phyloP scores from a whole-genome alignment of 139 green algal species.

The Micromonas pusilla region DNA sequence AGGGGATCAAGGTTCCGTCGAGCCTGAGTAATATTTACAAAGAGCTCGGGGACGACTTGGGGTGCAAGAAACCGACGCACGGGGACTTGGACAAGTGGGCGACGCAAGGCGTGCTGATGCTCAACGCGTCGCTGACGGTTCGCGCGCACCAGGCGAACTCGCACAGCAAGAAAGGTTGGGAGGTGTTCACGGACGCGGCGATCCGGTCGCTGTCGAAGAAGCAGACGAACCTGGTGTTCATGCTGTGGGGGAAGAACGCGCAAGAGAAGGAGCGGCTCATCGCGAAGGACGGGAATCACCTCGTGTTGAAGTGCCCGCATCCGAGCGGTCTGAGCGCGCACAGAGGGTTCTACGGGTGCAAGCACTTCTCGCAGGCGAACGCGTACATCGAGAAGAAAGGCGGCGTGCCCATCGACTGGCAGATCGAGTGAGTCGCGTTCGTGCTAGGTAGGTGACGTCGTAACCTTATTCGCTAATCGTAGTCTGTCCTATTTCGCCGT shows the following conservation, averaged over 20 bases:
- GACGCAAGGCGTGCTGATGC: slow-evolving; percentile 73
- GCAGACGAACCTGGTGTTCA: slow-evolving; percentile 40
- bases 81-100: slow-evolving; percentile 65
- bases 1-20: slow-evolving; percentile 40
- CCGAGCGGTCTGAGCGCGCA: slow-evolving; percentile 44
- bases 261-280: slow-evolving; percentile 49
- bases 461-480: too few relatives aligned
- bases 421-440: not conserved
- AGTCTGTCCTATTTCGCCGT: not conserved
- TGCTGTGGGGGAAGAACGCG: slow-evolving; percentile 46
- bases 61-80: slow-evolving; percentile 46
- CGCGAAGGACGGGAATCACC: slow-evolving; percentile 14
- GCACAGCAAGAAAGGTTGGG: slow-evolving; percentile 84
- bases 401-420: slow-evolving; percentile 32
- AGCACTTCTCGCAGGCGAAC: slow-evolving; percentile 44
- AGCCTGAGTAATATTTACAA: slow-evolving; percentile 62
- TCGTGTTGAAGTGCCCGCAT: slow-evolving; percentile 42
- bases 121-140: slow-evolving; percentile 92
- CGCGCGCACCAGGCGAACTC: slow-evolving; percentile 60
- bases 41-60: slow-evolving; percentile 65
- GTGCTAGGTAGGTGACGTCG: not conserved
- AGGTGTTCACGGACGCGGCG: slow-evolving; percentile 77
- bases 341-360: slow-evolving; percentile 50
- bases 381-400: slow-evolving; percentile 20
- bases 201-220: slow-evolving; percentile 61